Evolutionary conservation across 164 flowering plant genomes (phyloP), one percentile per base, ranked within the genome.

Genomic region (Nymphaea thermarum): DNA sequence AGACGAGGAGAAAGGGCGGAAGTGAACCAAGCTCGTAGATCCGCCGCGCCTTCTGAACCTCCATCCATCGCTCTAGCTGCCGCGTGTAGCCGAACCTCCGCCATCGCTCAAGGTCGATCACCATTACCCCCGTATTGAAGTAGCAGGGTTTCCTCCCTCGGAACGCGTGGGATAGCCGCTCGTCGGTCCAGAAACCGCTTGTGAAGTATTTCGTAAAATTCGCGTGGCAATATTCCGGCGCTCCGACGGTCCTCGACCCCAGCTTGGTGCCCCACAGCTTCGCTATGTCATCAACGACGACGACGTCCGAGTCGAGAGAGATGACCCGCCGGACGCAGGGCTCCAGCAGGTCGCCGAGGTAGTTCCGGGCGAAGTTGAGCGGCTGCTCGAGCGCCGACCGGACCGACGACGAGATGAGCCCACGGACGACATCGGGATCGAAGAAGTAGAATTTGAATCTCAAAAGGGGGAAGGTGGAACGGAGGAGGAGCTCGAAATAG

Each of bases 51-150:
- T 85, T 86, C 83, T 94, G 99, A 44, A 87, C 80, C 82, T 91
- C 93, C 99, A 94, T 94, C 99, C 99, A 94, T 70, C 79, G 72
- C 70, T 94, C 99, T 51, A 94, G 91, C 85, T 78, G 76, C 71
- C 69, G 82, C 65, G 96, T 88, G 83, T 80, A 88, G 62, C 95
- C 91, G n/a, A 65, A 68, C 71, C 84, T 78, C 79, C 99, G 81
- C 99, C 97, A 94, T 65, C 69, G 80, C 57, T 44, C 82, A 78
- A 94, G 80, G 78, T 94, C 99, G 42, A 94, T 90, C 61, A 94
- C 97, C 97, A 94, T 90, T 65, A 94, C 99, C 0, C 99, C 99
- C 0, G 99, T 88, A 81, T 94, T 94, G 82, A 94, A 94, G 74
- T 94, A 94, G 66, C 99, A 94, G 3, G 99, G 96, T 4, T 36